A percentile compares a stretch with the other conserved stretches of the same genome.
phyloP scores from a whole-genome alignment of 2,329 filamentous ascomycete species.

The Fusarium abutilonis region DNA sequence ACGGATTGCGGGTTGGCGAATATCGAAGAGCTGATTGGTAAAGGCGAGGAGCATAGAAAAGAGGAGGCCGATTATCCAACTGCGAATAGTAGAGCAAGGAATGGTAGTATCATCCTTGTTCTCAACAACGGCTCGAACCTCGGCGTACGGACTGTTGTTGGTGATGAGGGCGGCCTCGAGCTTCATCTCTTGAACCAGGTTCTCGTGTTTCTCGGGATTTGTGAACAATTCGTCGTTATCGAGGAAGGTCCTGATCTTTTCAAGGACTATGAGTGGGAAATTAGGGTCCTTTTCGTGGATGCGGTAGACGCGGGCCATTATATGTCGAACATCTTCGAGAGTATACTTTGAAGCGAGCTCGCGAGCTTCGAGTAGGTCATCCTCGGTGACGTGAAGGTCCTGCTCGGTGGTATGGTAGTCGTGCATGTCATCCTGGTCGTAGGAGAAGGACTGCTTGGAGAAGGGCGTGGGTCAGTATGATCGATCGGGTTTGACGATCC shows the following conservation, averaged over 20 bases:
- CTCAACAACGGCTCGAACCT: conserved; percentile 65
- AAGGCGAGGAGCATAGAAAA: conserved; percentile 62
- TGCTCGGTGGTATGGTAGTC: conserved; percentile 49
- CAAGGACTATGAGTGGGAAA: conserved; percentile 53
- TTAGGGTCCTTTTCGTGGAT: conserved; percentile 57
- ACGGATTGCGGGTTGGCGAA: conserved; percentile 64
- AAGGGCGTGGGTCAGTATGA: conserved; percentile 7
- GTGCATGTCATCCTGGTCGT: conserved; percentile 52
- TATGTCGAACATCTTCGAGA: conserved; percentile 56
- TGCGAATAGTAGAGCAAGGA: conserved; percentile 64
- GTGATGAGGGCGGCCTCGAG: conserved; percentile 64
- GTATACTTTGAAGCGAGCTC: conserved; percentile 56
- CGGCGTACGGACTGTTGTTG: conserved; percentile 66
- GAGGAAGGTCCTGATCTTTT: conserved; percentile 55
- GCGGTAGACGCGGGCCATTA: conserved; percentile 54
- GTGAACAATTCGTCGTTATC: conserved; percentile 57
- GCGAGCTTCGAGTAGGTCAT: conserved; percentile 58
- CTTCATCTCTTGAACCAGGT: conserved; percentile 64
- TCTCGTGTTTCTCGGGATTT: conserved; percentile 58
- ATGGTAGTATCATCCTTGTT: conserved; percentile 63
- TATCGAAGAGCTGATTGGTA: conserved; percentile 67
- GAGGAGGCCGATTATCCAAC: conserved; percentile 63
- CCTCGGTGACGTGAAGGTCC: conserved; percentile 58
- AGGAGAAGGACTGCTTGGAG: conserved; percentile 49
- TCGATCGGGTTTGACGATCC: background rate